Evolutionary conservation across 352 stramenopile species (phyloP).

Genomic region (Pythium inflatum): DNA sequence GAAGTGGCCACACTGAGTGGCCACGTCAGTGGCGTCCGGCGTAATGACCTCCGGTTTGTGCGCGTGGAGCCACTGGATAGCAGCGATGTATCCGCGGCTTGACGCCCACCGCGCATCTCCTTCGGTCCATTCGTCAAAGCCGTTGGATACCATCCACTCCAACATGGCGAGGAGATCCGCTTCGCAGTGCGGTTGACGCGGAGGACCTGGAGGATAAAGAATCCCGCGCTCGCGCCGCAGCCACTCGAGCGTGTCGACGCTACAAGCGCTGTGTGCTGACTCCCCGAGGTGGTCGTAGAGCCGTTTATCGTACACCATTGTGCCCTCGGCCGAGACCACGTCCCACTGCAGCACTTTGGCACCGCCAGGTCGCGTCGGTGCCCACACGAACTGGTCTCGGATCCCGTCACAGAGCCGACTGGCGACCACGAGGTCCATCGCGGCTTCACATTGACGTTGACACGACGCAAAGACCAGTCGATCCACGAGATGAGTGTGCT

Average conservation of each 20-base stretch:
- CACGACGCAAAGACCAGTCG: background rate
- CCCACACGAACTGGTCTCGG: constrained; percentile 10
- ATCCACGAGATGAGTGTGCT: background rate
- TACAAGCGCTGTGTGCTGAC: background rate
- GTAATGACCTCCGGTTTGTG: constrained; percentile 33
- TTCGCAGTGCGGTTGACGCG: background rate
- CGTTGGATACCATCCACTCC: background rate
- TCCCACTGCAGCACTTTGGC: constrained; percentile 14
- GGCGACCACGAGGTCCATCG: background rate
- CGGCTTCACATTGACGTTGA: background rate
- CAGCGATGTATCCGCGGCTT: background rate
- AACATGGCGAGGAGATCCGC: background rate
- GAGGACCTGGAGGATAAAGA: background rate
- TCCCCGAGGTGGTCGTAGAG: too few species aligned
- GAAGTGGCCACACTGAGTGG: background rate
- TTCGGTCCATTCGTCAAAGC: background rate
- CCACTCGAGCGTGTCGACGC: constrained; percentile 1
- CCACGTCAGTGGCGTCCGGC: background rate
- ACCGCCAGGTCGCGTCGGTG: background rate
- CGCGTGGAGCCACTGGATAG: constrained; percentile 29
- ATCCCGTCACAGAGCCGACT: constrained; percentile 17
- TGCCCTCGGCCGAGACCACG: background rate
- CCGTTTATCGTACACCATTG: too few species aligned
- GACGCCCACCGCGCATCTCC: background rate
- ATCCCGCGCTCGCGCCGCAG: background rate